Percentiles rank a stretch among this genome's conserved stretches.
phyloP scores from a whole-genome alignment of 305 asterid genomes.

The Stenogyne calaminthoides region DNA sequence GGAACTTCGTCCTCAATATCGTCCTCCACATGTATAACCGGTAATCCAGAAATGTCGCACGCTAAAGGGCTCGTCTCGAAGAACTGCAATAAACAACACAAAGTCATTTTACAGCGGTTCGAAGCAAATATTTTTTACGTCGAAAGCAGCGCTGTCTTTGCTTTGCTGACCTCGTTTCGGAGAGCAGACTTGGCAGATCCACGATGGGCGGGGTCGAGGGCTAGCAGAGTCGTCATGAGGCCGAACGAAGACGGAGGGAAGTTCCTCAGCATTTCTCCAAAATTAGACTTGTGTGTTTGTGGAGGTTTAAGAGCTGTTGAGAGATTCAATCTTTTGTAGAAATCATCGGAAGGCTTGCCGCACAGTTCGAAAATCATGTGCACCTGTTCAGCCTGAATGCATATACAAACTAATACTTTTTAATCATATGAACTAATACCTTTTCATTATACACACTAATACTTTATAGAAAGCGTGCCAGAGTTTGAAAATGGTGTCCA shows the following conservation, averaged over 20 bases:
- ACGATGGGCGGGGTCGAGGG: slow-evolving; percentile 64
- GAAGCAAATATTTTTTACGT: too few relatives aligned
- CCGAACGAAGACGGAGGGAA: slow-evolving; percentile 62
- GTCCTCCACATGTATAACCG: slow-evolving; percentile 34
- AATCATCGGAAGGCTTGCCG: slow-evolving; percentile 79
- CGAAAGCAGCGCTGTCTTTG: not conserved
- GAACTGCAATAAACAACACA: slow-evolving; percentile 41
- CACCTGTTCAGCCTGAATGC: slow-evolving; percentile 65
- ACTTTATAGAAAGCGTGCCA: slow-evolving; percentile 55
- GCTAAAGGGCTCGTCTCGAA: slow-evolving; percentile 69
- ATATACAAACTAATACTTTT: not conserved
- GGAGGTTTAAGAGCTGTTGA: slow-evolving; percentile 70
- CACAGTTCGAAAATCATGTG: slow-evolving; percentile 82
- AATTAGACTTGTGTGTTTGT: slow-evolving; percentile 52
- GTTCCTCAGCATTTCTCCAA: slow-evolving; percentile 53
- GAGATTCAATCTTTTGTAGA: slow-evolving; percentile 51
- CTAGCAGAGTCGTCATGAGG: slow-evolving; percentile 57
- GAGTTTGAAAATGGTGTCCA: slow-evolving; percentile 74
- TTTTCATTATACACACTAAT: not conserved
- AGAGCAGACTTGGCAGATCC: slow-evolving; percentile 66
- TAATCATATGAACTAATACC: too few relatives aligned
- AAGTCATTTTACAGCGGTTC: too few relatives aligned
- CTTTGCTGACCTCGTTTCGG: slow-evolving; percentile 45
- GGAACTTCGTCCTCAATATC: slow-evolving; percentile 44
- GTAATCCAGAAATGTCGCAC: slow-evolving; percentile 72